These are phyloP conservation scores for Leptosphaerulina australis DNA, from an alignment of 2,329 filamentous ascomycete species.

Conservation along the genomic window DNA sequence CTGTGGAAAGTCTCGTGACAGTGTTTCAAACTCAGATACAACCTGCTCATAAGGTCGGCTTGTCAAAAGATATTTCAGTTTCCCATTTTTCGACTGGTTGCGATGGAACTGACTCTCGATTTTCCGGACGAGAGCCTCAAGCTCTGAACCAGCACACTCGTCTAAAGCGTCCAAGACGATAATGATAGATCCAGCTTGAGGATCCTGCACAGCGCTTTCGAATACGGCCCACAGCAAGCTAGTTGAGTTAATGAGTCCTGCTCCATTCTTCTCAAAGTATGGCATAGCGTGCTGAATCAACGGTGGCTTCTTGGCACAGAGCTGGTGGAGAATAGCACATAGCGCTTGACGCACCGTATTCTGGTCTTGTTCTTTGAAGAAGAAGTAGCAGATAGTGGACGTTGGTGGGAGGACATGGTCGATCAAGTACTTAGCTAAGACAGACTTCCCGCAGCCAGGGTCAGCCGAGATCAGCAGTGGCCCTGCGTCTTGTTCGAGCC, in stretches of 20 bases:
- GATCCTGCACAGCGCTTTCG: background rate
- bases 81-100: background rate
- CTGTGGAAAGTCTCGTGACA: background rate
- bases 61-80: background rate
- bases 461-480: conserved; percentile 29
- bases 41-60: background rate
- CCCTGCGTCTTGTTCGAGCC: conserved; percentile 23
- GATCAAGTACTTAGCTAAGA: conserved; percentile 28
- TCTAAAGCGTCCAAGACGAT: background rate
- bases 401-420: conserved; percentile 21
- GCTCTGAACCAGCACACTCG: background rate
- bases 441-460: conserved; percentile 33
- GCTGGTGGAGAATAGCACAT: conserved; percentile 29
- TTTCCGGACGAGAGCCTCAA: background rate
- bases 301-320: conserved; percentile 24
- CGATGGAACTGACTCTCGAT: background rate
- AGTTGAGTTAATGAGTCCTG: background rate
- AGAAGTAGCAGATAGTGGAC: conserved; percentile 31
- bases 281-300: conserved; percentile 25
- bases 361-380: conserved; percentile 30
- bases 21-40: background rate
- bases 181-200: background rate
- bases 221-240: background rate
- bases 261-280: background rate
- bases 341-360: conserved; percentile 24